These are phyloP conservation scores for Penstemon newberryi DNA, from an alignment of 257 asterid species.

Conservation along the genomic window DNA sequence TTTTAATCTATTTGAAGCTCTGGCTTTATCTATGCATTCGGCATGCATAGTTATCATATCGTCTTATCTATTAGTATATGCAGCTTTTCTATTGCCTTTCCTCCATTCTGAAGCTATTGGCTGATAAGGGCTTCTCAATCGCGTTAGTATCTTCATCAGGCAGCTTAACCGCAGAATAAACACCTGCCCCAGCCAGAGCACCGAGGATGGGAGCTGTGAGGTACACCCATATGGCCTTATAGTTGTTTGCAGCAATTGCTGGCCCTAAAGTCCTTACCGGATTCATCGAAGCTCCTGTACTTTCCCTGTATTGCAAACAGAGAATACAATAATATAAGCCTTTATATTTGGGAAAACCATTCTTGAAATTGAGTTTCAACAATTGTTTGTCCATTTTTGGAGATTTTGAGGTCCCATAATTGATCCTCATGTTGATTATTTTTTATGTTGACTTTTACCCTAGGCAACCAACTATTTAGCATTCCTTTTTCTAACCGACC, in stretches of 20 bases:
- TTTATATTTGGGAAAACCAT: neutral
- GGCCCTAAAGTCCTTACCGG: conserved; percentile 90
- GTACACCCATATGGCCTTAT: conserved; percentile 74
- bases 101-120: conserved; percentile 51
- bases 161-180: conserved; percentile 69
- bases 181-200: conserved; percentile 75
- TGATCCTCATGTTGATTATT: neutral
- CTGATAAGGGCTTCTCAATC: conserved; percentile 38
- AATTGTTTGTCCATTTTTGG: neutral
- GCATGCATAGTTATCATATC: neutral
- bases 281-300: conserved; percentile 89
- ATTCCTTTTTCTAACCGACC: neutral
- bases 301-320: conserved; percentile 39
- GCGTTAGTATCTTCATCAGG: conserved; percentile 43
- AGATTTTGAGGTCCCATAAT: neutral
- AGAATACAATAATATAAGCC: neutral
- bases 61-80: conserved; percentile 7
- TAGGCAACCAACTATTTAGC: neutral
- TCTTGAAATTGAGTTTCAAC: conserved; percentile 9
- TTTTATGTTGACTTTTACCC: neutral
- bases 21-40: neutral
- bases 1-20: neutral
- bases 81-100: neutral
- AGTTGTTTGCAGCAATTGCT: conserved; percentile 77
- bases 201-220: conserved; percentile 77